Conservation (phyloP, 495 filamentous ascomycete species). For the Penicillium coprophilum region DNA sequence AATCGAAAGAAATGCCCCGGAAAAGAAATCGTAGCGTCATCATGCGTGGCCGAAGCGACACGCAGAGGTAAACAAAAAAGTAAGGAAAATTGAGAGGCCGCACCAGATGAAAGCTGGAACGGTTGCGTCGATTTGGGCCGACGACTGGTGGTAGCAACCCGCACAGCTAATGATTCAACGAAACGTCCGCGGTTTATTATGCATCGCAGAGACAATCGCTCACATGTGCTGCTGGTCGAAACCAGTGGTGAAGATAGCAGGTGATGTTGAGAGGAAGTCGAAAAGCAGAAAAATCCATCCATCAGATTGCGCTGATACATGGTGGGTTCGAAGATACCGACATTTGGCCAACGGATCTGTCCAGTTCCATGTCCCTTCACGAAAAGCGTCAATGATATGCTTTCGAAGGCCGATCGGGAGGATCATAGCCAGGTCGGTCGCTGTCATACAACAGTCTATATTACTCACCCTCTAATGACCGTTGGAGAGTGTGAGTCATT, state of each 20-base stretch:
- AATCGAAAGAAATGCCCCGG: slow-evolving; percentile 34
- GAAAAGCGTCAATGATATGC: slow-evolving; percentile 23
- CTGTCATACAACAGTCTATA: slow-evolving; percentile 18
- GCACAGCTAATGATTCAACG: slow-evolving; percentile 10
- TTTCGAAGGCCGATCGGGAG: slow-evolving; percentile 11
- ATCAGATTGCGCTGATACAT: slow-evolving; percentile 20
- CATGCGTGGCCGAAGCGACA: slow-evolving; percentile 23
- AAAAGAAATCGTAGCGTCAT: slow-evolving; percentile 25
- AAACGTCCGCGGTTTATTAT: slow-evolving; percentile 45
- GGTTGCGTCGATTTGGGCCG: slow-evolving; percentile 22
- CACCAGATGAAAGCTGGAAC: slow-evolving; percentile 4
- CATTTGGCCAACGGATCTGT: slow-evolving; percentile 16
- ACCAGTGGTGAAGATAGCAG: slow-evolving; percentile 8
- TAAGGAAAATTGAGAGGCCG: slow-evolving; percentile 10
- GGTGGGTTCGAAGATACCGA: slow-evolving; percentile 15
- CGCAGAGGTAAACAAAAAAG: slow-evolving; percentile 4
- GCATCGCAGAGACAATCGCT: slow-evolving; percentile 38
- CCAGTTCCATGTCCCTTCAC: slow-evolving; percentile 24
- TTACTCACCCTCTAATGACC: slow-evolving; percentile 46
- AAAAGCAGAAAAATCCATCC: slow-evolving; percentile 16
- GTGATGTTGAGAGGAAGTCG: slow-evolving; percentile 7
- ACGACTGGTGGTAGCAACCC: slow-evolving; percentile 1
- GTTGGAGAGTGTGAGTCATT: slow-evolving; percentile 47
- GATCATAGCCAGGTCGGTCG: slow-evolving; percentile 14
- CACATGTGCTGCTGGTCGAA: slow-evolving; percentile 4